Evolutionary conservation across 225 moss, liverwort and hornwort genomes (phyloP).

Genomic region (Neckera pumila): DNA sequence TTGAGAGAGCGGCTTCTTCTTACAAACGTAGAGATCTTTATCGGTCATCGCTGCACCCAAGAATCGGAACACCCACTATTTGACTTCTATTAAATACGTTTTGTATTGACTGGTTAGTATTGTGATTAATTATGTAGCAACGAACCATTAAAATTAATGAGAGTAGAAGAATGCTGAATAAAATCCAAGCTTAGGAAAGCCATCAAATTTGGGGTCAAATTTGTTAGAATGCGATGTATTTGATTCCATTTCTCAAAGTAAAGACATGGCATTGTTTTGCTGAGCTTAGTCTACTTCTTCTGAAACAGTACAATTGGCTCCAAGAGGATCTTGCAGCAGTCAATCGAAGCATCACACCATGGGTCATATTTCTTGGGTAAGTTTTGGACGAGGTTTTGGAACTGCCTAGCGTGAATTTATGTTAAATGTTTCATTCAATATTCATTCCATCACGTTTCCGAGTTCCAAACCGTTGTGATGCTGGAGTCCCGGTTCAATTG

Average conservation of each 20-base stretch:
- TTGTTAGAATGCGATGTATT: background rate
- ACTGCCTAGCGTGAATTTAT: background rate
- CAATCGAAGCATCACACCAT: conserved; percentile 38
- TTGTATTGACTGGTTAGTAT: background rate
- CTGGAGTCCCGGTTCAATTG: background rate
- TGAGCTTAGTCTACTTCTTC: background rate
- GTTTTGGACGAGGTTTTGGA: no score
- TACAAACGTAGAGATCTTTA: background rate
- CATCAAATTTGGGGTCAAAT: no score
- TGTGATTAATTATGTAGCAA: background rate
- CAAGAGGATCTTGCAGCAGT: conserved; percentile 39
- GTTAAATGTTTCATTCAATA: background rate
- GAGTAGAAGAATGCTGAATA: background rate
- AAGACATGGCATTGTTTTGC: background rate
- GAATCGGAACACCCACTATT: background rate
- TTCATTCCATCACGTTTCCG: background rate
- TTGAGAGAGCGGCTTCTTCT: background rate
- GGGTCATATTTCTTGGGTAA: conserved; percentile 55
- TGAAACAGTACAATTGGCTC: conserved; percentile 41
- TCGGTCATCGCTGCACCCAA: background rate
- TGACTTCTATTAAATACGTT: background rate
- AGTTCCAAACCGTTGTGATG: background rate
- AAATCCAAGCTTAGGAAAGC: background rate
- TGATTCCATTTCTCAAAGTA: background rate
- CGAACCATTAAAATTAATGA: background rate